Base-by-base conservation (phyloP, 2,329 filamentous ascomycete species). In the Dactylellina parvicollis region DNA sequence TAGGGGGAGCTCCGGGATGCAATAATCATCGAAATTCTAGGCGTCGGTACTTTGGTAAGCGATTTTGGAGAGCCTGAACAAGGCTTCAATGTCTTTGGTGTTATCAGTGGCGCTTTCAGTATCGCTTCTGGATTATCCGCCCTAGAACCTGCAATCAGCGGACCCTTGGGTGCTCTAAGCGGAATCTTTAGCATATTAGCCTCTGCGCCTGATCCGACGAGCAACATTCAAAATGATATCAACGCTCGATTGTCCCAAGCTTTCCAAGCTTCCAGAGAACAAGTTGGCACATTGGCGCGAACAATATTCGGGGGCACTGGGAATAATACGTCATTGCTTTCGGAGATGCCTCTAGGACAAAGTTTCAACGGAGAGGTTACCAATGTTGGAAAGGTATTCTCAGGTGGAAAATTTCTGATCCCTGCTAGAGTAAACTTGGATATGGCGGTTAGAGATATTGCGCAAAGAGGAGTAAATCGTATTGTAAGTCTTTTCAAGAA, bases 361-460 rank as follows among this genome's bases (percentile, higher is more conserved):
- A 28, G 24, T 3, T 26, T 30, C 2, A 59, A 67, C 18, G 44
- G 14, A 5, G 62, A 67, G 22, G 36, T 8, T 3, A 67, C 62
- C 8, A 42, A 67, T 42, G 34, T 67, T 50, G 62, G 62, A 2
- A 67, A 26, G 30, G 57, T 67, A 20, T 67, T 67, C 52, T 56
- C 62, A 3, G 62, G 42, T 2, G 62, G 62, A n/a, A 36, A 52
- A n/a, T 67, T 49, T 40, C 52, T 67, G 4, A 38, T 67, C n/a
- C 38, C 42, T 26, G 32, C 28, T 7, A 16, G 9, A 9, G 49
- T 56, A 2, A 32, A 59, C 18, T 28, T 67, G 22, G 62, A 42
- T 32, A 40, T 40, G 40, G 42, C 38, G 16, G 36, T 50, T 30
- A 59, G 52, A 26, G 12, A 46, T 16, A 20, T 50, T 2, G 42